These are phyloP conservation scores for Globisporangium echinulatum DNA, from an alignment of 352 stramenopile genomes.

Conservation along the genomic window DNA sequence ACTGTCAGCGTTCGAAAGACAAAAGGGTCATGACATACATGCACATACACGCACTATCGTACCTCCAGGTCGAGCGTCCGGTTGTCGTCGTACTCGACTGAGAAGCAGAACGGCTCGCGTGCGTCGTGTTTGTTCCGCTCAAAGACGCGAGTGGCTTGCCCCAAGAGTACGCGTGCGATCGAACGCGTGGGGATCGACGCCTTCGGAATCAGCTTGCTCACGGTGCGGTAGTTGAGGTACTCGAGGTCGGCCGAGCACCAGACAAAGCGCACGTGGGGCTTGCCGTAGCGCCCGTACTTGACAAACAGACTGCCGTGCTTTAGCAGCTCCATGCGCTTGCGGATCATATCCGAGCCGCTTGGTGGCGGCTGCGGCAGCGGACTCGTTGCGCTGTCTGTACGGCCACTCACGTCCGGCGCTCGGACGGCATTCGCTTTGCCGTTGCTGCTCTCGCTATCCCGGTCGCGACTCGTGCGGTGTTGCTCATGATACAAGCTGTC, in stretches of 20 bases:
- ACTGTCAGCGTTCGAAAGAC: no score
- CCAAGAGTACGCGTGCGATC: conserved; percentile 33
- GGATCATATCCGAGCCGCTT: conserved; percentile 50
- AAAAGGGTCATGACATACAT: no score
- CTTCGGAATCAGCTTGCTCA: conserved; percentile 41
- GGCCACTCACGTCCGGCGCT: conserved; percentile 1
- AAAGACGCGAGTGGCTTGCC: conserved; percentile 56
- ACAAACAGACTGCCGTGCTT: conserved; percentile 70
- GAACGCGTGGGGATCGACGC: conserved; percentile 52
- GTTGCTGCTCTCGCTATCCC: not conserved
- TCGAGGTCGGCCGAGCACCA: conserved; percentile 73
- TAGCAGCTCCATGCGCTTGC: conserved; percentile 62
- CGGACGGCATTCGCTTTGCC: conserved; percentile 10
- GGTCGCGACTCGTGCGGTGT: conserved; percentile 3
- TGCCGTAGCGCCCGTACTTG: conserved; percentile 71
- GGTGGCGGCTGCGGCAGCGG: not conserved
- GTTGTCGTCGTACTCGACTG: conserved; percentile 68
- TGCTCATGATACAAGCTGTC: not conserved
- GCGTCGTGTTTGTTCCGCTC: conserved; percentile 46
- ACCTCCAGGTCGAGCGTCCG: conserved; percentile 74
- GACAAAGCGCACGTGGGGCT: conserved; percentile 73
- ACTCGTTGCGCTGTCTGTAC: not conserved
- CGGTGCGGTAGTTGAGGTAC: conserved; percentile 64
- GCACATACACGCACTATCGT: not conserved
- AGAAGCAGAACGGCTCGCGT: conserved; percentile 61